Base-by-base conservation (phyloP, 2,329 filamentous ascomycete species). In the Domatiomyces catenatus region DNA sequence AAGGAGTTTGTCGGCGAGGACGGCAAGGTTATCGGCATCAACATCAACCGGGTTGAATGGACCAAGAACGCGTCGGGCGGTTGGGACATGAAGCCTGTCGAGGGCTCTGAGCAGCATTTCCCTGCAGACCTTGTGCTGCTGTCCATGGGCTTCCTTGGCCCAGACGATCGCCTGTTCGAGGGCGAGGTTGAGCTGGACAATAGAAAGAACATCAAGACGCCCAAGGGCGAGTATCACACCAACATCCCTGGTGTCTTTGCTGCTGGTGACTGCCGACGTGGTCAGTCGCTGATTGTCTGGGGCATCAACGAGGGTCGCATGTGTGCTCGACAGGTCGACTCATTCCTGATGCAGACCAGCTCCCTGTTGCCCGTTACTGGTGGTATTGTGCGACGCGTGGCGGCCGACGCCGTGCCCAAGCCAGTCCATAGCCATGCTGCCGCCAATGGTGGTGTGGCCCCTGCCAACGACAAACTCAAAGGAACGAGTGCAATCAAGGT, bases 81-180 rank as follows among this genome's bases (percentile, higher is more conserved):
- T 44, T 96, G 90, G 90, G 90, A 95, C 69, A 95, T 96, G 88
- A 94, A 94, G 77, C 90, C 94, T 68, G 76, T 94, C 28, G 89
- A 94, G 59, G 88, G 86, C 39, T 90, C 84, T 54, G 85, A 94
- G 72, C 81, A 95, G 66, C 93, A 93, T 76, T 95, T 95, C 83
- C 87, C 87, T 39, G 90, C 90, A 24, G 90, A 96, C 63, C 79
- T 96, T 42, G 89, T 96, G 44, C 79, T 95, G 44, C 75, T 96
- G 47, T 94, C 90, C 48, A 95, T 96, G 90, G 90, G 90, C 64
- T 96, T 96, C 83, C 71, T 95, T 56, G 90, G 90, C 8, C 89
- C 89, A 5, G 90, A 96, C 71, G 86, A 86, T 59, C 84, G 86
- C 58, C 81, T 94, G 42, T 76, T 95, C 42, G 87, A 86, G 48